Base-by-base conservation (phyloP, 179 eudicot genomes). In the Gypsophila paniculata region DNA sequence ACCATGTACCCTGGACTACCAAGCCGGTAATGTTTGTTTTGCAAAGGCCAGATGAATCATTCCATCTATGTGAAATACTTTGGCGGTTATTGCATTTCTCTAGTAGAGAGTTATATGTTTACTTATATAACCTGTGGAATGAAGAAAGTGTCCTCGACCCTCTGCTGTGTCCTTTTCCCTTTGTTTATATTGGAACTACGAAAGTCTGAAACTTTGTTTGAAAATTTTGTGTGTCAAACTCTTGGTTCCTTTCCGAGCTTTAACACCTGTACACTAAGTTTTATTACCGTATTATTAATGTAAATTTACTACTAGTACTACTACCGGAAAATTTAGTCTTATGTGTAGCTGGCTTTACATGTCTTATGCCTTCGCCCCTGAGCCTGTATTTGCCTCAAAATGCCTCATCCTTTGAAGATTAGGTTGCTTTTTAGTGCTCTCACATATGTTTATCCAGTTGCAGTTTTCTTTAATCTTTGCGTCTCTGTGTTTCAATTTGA, bases 1-100 rank as follows among this genome's bases (percentile, higher is more conserved):
- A 91, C 99, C 46, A 94, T 94, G 97, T 94, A 91, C 79, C 99
- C 99, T 73, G 99, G 99, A 81, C 83, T 94, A 73, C 99, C 99
- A 67, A 94, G 99, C 77, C 89, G 99, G 99, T 94, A 91, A 81
- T 75, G 38, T 61, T 67, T 72, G 14, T 9, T 42, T 42, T 29
- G 34, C 8, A 42, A 42, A 6, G 42, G 42, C 42, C 7, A 36
- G 46, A 42, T 42, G 46, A 42, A 6, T 42, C 8, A 6, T 4
- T 46, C 52, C 9, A 46, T 46, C 52, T 9, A 46, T 13, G 15
- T 46, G 52, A 46, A 46, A 13, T 0, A 46, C 17, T 46, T 46
- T 46, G 52, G 17, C 52, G 12, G 15, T 46, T 46, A 46, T 11
- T 44, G 4, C 52, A 8, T 58, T 8, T 9, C 34, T 58, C 32